Conservation (phyloP, 805 yeast species). For the Saturnispora kantuleensis region DNA sequence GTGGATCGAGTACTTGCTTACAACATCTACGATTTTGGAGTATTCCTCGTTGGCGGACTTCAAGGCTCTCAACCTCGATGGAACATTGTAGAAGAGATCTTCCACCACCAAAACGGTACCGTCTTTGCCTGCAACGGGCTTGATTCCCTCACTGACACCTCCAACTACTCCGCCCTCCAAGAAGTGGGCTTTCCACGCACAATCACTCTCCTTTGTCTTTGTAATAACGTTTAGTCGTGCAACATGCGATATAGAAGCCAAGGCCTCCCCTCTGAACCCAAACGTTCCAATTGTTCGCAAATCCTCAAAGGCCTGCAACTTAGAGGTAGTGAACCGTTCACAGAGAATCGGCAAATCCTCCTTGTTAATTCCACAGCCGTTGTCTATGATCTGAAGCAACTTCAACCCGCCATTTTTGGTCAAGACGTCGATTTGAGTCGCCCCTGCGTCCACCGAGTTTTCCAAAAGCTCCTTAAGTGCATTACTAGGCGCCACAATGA, state of each 20-base stretch:
- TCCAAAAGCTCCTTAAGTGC: slow-evolving; percentile 91
- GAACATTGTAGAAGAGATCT: slow-evolving; percentile 82
- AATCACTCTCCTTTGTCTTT: slow-evolving; percentile 45
- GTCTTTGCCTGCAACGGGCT: slow-evolving; percentile 72
- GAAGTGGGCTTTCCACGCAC: slow-evolving; percentile 69
- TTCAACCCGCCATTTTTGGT: slow-evolving; percentile 92
- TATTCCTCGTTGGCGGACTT: slow-evolving; percentile 65
- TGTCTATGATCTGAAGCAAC: slow-evolving; percentile 76
- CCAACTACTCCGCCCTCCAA: slow-evolving; percentile 47
- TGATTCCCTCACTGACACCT: slow-evolving; percentile 32
- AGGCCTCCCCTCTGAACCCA: slow-evolving; percentile 95
- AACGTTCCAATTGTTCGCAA: slow-evolving; percentile 61
- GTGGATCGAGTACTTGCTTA: slow-evolving; percentile 77
- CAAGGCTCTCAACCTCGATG: slow-evolving; percentile 63
- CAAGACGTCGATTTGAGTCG: slow-evolving; percentile 63
- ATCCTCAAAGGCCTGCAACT: slow-evolving; percentile 66
- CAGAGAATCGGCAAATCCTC: slow-evolving; percentile 76
- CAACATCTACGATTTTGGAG: slow-evolving; percentile 66
- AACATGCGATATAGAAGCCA: slow-evolving; percentile 89
- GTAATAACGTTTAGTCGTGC: slow-evolving; percentile 75
- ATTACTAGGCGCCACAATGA: slow-evolving; percentile 86
- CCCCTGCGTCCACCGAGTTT: slow-evolving; percentile 80
- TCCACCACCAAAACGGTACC: slow-evolving; percentile 85
- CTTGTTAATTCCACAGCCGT: slow-evolving; percentile 71
- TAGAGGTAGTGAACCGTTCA: slow-evolving; percentile 88